phyloP scores from a whole-genome alignment of 1,139 yeast genomes.

The Candida glucosophila region DNA sequence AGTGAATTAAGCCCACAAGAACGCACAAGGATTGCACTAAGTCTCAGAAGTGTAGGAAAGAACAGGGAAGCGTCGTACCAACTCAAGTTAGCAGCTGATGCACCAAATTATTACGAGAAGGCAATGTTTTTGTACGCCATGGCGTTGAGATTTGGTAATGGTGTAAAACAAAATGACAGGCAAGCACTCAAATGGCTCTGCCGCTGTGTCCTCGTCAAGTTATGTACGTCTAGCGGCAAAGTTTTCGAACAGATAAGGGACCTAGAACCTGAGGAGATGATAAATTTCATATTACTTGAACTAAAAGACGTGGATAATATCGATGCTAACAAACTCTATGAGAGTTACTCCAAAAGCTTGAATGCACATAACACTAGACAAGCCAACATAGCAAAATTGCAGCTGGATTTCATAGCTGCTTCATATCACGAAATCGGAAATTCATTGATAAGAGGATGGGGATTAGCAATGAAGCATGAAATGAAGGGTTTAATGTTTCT shows the following conservation, averaged over 20 bases:
- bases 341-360: slow-evolving; percentile 18
- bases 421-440: slow-evolving; percentile 53
- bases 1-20: slow-evolving; percentile 15
- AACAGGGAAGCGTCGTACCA: slow-evolving; percentile 65
- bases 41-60: slow-evolving; percentile 49
- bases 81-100: slow-evolving; percentile 51
- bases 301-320: slow-evolving; percentile 15
- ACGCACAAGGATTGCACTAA: slow-evolving; percentile 44
- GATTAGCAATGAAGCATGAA: slow-evolving; percentile 46
- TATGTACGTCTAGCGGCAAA: slow-evolving; percentile 3
- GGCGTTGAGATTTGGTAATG: slow-evolving; percentile 64
- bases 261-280: slow-evolving; percentile 22
- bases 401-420: slow-evolving; percentile 21
- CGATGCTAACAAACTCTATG: slow-evolving; percentile 22
- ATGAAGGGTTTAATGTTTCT: slow-evolving; percentile 49
- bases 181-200: slow-evolving; percentile 58
- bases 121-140: slow-evolving; percentile 70
- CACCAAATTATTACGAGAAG: slow-evolving; percentile 45
- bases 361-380: slow-evolving; percentile 20
- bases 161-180: slow-evolving; percentile 50
- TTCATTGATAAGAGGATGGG: slow-evolving; percentile 53
- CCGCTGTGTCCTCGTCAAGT: slow-evolving; percentile 20
- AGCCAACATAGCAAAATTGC: slow-evolving; percentile 16
- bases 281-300: slow-evolving; percentile 18
- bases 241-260: slow-evolving; percentile 18